Percentiles rank a stretch among this genome's conserved stretches.
phyloP scores from a whole-genome alignment of 371 early-diverging fungal genomes.

The Spiromyces aspiralis region DNA sequence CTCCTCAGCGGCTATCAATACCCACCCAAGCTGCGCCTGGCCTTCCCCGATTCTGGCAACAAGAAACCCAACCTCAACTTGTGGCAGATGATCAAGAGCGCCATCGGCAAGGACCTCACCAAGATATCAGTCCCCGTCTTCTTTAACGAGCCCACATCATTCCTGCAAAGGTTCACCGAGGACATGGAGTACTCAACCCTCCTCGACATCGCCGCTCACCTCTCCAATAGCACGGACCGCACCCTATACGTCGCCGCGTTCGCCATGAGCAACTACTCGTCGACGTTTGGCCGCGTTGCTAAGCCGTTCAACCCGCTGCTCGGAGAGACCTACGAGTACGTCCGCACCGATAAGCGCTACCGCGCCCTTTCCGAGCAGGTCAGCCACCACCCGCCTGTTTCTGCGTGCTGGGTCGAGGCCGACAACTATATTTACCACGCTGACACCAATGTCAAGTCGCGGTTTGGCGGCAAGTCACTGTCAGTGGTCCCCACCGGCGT shows the following conservation, averaged over 20 bases:
- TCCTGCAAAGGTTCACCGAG: conserved; percentile 69
- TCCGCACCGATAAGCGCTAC: conserved; percentile 53
- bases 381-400: conserved; percentile 73
- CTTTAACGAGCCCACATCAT: conserved; percentile 72
- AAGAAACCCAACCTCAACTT: conserved; percentile 33
- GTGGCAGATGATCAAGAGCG: conserved; percentile 60
- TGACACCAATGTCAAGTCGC: conserved; percentile 57
- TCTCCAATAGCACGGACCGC: conserved; percentile 41
- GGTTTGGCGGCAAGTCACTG: conserved; percentile 67
- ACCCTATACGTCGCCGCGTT: conserved; percentile 63
- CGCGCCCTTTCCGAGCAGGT: conserved; percentile 74
- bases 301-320: conserved; percentile 83
- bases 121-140: conserved; percentile 67
- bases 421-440: conserved; percentile 56
- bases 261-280: conserved; percentile 67
- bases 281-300: conserved; percentile 50
- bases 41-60: conserved; percentile 8
- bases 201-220: conserved; percentile 45
- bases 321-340: conserved; percentile 76
- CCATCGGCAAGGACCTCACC: conserved; percentile 68
- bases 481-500: conserved; percentile 58
- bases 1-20: conserved; percentile 18
- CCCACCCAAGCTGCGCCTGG: conserved; percentile 8
- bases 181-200: conserved; percentile 66
- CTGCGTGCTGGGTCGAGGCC: conserved; percentile 69